Evolutionary conservation across 805 yeast species (phyloP).

Genomic region (Candida fluviatilis): DNA sequence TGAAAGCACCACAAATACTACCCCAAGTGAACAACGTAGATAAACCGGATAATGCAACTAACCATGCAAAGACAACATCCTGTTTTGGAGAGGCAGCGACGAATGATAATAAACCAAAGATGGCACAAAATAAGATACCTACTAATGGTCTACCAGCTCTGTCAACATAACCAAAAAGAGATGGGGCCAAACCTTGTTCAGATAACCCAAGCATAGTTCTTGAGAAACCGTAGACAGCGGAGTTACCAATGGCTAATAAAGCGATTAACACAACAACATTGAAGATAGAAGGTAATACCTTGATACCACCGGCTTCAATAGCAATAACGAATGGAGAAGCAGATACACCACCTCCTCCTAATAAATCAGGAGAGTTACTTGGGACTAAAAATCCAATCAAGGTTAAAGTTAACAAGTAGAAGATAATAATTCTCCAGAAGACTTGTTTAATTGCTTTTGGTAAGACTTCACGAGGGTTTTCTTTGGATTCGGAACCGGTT

Average conservation of each 20-base stretch:
- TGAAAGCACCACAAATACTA: conserved; percentile 28
- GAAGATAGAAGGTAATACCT: conserved; percentile 39
- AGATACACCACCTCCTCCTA: conserved; percentile 22
- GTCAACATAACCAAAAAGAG: conserved; percentile 32
- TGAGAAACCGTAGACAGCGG: conserved; percentile 41
- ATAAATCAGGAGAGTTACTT: conserved; percentile 21
- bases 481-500: conserved; percentile 35
- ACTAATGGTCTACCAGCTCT: conserved; percentile 37
- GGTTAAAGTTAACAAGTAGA: conserved; percentile 38
- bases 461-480: conserved; percentile 33
- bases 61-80: conserved; percentile 33
- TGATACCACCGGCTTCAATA: conserved; percentile 37
- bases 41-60: conserved; percentile 31
- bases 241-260: conserved; percentile 39
- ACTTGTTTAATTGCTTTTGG: conserved; percentile 42
- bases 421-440: conserved; percentile 37
- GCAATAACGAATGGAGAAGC: conserved; percentile 43
- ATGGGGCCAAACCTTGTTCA: conserved; percentile 39
- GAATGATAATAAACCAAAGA: conserved; percentile 35
- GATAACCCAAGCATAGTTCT: conserved; percentile 37
- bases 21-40: conserved; percentile 36
- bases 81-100: conserved; percentile 38
- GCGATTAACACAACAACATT: conserved; percentile 40
- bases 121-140: conserved; percentile 30
- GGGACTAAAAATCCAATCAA: conserved; percentile 39